Conservation (phyloP, 164 flowering plant species). For the Vitis amurensis region DNA sequence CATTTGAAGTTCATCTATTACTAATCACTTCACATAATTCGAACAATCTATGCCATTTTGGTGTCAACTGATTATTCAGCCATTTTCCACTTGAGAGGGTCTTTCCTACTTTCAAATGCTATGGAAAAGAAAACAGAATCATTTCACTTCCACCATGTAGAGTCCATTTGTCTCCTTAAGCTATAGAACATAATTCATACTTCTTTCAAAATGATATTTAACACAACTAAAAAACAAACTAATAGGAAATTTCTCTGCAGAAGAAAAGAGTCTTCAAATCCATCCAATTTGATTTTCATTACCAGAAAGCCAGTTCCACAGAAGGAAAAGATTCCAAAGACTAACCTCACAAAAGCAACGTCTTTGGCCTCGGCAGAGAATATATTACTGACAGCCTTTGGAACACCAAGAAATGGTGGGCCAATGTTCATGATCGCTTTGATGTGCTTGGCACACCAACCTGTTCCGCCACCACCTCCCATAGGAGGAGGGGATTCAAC, state of each 20-base stretch:
- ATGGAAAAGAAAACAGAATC: not conserved
- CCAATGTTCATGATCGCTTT: conserved; percentile 74
- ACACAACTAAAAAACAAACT: too few species aligned
- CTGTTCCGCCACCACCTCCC: conserved; percentile 76
- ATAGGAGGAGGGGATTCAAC: conserved; percentile 67
- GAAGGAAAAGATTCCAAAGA: not conserved
- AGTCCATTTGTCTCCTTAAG: not conserved
- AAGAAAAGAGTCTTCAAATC: not conserved
- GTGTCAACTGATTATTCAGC: too few species aligned
- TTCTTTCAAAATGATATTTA: too few species aligned
- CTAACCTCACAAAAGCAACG: conserved; percentile 62
- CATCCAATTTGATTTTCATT: not conserved
- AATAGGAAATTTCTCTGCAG: too few species aligned
- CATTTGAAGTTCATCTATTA: not conserved
- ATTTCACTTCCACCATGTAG: not conserved
- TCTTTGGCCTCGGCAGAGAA: conserved; percentile 72
- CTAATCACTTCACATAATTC: not conserved
- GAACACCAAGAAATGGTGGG: conserved; percentile 76
- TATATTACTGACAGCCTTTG: conserved; percentile 57
- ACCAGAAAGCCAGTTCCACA: not conserved
- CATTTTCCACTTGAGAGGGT: not conserved
- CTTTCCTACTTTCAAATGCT: not conserved
- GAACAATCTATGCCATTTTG: not conserved
- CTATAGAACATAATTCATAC: not conserved
- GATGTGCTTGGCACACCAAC: conserved; percentile 75